phyloP scores from a whole-genome alignment of 306 rosid genomes.

The Vigna angularis region DNA sequence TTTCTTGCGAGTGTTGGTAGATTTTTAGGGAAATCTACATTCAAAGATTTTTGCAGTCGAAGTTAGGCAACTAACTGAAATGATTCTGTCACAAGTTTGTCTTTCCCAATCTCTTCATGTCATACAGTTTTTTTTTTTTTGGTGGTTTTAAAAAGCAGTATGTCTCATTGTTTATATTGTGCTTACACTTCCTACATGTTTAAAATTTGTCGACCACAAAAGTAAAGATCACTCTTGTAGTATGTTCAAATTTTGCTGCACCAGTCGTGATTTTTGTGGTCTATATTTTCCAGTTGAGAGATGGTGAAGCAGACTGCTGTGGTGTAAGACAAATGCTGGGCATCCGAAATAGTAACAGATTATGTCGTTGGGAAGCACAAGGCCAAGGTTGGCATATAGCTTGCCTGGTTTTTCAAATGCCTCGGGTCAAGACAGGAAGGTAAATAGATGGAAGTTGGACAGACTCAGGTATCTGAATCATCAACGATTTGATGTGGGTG shows the following conservation, averaged over 20 bases:
- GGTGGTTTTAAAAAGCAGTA: neutral
- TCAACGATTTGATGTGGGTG: constrained; percentile 32
- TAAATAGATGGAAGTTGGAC: constrained; percentile 34
- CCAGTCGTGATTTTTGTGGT: constrained; percentile 36
- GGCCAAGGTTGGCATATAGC: constrained; percentile 44
- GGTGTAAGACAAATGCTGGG: constrained; percentile 37
- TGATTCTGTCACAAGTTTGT: neutral
- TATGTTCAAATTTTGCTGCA: constrained; percentile 9
- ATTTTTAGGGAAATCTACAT: neutral
- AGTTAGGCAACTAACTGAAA: neutral
- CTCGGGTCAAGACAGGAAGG: constrained; percentile 20
- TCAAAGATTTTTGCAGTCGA: neutral
- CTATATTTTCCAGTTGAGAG: constrained; percentile 50
- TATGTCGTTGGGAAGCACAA: constrained; percentile 30
- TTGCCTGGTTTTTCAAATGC: constrained; percentile 38
- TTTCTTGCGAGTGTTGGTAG: neutral
- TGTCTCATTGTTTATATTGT: constrained; percentile 11
- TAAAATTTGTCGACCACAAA: neutral
- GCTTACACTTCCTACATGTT: constrained; percentile 16
- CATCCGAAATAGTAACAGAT: constrained; percentile 9
- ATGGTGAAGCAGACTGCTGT: constrained; percentile 47
- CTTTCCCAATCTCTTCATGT: neutral
- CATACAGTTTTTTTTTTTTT: neutral
- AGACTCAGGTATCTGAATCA: constrained; percentile 34
- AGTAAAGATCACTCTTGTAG: neutral